Percentiles rank a stretch among this genome's conserved stretches.
Conservation (phyloP, 1,139 yeast species). For the Diutina siamensis region DNA sequence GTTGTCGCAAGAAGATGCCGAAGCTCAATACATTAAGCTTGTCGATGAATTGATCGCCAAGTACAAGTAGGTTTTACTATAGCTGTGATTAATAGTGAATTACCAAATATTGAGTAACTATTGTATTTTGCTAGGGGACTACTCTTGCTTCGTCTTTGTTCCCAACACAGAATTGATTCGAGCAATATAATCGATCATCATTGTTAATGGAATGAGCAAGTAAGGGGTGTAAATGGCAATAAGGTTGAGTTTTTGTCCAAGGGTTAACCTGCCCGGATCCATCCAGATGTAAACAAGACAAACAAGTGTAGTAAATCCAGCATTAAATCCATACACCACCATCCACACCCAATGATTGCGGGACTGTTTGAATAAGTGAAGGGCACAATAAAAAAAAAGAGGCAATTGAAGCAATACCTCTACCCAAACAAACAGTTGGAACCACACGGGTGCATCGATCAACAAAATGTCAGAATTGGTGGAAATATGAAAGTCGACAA, state of each 20-base stretch:
- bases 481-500: constrained; percentile 48
- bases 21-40: constrained; percentile 64
- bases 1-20: constrained; percentile 81
- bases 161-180: neutral
- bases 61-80: too few species aligned
- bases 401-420: constrained; percentile 76
- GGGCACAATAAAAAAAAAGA: constrained; percentile 41
- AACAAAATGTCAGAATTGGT: constrained; percentile 64
- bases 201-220: constrained; percentile 45
- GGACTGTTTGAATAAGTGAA: constrained; percentile 10
- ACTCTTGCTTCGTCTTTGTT: neutral
- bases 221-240: constrained; percentile 54
- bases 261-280: constrained; percentile 20
- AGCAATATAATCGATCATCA: constrained; percentile 33
- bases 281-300: constrained; percentile 41
- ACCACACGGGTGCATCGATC: constrained; percentile 49
- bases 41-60: constrained; percentile 57
- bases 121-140: neutral
- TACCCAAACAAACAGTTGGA: constrained; percentile 53
- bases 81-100: neutral
- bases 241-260: constrained; percentile 28
- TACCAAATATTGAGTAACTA: neutral
- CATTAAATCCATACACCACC: constrained; percentile 67
- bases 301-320: constrained; percentile 58
- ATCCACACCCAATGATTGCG: constrained; percentile 28